Percentiles rank a stretch among this genome's conserved stretches.
Evolutionary conservation across 148 eudicot genomes (phyloP).

Genomic region (Chenopodium formosanum): DNA sequence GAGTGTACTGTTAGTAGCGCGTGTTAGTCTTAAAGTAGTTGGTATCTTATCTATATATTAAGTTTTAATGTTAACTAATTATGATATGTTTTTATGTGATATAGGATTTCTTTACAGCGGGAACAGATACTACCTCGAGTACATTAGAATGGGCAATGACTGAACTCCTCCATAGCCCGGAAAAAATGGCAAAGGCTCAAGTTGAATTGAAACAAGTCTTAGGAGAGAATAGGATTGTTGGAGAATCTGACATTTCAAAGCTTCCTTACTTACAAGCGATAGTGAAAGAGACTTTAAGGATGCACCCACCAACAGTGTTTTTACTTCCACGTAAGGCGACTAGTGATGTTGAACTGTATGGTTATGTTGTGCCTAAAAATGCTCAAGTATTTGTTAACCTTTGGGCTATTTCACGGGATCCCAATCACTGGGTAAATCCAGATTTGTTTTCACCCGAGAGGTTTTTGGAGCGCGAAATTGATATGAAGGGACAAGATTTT

Average conservation of each 20-base stretch:
- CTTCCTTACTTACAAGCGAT: conserved; percentile 30
- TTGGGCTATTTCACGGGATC: conserved; percentile 35
- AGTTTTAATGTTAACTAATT: not conserved
- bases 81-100: not conserved
- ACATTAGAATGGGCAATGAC: conserved; percentile 30
- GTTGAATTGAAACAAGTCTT: conserved; percentile 11
- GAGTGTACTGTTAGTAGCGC: too few relatives aligned
- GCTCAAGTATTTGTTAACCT: conserved; percentile 24
- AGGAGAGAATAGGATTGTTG: not conserved
- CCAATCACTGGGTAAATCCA: conserved; percentile 5
- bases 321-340: conserved; percentile 26
- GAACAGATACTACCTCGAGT: conserved; percentile 6
- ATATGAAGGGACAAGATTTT: conserved; percentile 16
- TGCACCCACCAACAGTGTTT: conserved; percentile 20
- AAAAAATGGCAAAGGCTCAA: conserved; percentile 19
- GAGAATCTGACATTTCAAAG: conserved; percentile 14
- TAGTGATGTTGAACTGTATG: conserved; percentile 13
- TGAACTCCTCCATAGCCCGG: conserved; percentile 19
- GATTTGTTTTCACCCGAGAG: conserved; percentile 13
- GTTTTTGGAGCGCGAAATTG: conserved; percentile 1
- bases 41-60: too few relatives aligned
- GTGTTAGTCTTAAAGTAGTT: too few relatives aligned
- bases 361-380: conserved; percentile 30
- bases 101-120: conserved; percentile 34
- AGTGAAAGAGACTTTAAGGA: conserved; percentile 2